Evolutionary conservation across 1,139 yeast species (phyloP).

Genomic region (Blastobotrys ciferrii): DNA sequence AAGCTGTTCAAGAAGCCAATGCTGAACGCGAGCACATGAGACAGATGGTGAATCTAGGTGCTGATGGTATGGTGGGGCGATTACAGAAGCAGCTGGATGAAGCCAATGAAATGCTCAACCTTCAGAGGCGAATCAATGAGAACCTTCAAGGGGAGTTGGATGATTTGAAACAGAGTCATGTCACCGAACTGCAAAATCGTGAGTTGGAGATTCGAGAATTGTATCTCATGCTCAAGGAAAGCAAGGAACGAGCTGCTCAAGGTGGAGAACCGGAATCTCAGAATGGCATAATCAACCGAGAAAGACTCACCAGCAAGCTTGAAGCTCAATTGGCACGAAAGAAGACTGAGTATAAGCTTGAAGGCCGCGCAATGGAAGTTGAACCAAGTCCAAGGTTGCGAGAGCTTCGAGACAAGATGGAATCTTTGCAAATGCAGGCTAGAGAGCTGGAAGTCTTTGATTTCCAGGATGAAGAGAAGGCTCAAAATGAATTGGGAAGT

Average conservation of each 20-base stretch:
- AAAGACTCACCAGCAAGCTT: constrained; percentile 43
- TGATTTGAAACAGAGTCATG: constrained; percentile 63
- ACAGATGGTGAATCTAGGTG: constrained; percentile 72
- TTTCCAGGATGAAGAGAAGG: constrained; percentile 47
- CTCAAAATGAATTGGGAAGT: constrained; percentile 15
- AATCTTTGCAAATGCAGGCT: constrained; percentile 78
- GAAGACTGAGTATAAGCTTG: constrained; percentile 57
- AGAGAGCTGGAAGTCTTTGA: constrained; percentile 84
- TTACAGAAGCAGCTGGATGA: constrained; percentile 69
- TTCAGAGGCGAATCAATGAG: constrained; percentile 67
- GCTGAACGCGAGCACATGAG: constrained; percentile 84
- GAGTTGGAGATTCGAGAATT: constrained; percentile 88
- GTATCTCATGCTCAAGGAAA: constrained; percentile 57
- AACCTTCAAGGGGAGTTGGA: constrained; percentile 65
- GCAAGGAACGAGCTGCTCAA: constrained; percentile 36
- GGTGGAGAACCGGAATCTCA: constrained; percentile 3
- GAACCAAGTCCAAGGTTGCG: constrained; percentile 80
- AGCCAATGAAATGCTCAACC: constrained; percentile 62
- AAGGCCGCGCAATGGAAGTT: constrained; percentile 52
- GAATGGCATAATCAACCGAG: constrained; percentile 37
- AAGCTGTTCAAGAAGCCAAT: constrained; percentile 71
- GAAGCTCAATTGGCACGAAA: constrained; percentile 61
- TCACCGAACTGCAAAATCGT: constrained; percentile 77
- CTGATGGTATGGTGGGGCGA: constrained; percentile 77
- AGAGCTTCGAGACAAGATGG: constrained; percentile 80